Evolutionary conservation across 1,139 yeast species (phyloP).

Genomic region (Waltiozyma sp.): DNA sequence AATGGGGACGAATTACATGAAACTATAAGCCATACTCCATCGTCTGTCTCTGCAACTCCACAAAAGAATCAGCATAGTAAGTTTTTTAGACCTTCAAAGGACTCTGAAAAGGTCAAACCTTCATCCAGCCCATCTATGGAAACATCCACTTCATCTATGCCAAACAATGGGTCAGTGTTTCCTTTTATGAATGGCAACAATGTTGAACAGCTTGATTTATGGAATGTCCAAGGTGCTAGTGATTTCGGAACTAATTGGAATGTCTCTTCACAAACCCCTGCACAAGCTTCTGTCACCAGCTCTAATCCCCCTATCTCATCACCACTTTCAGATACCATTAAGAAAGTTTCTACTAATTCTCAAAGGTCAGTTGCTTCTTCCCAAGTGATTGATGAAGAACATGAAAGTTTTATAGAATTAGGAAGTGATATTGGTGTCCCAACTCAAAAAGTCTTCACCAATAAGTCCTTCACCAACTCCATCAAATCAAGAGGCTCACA

Average conservation of each 20-base stretch:
- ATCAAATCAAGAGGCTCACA: not conserved
- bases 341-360: not conserved
- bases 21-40: not conserved
- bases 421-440: not conserved
- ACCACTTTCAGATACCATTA: not conserved
- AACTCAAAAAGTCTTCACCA: not conserved
- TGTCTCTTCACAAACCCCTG: not conserved
- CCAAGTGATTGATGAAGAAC: not conserved
- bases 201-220: not conserved
- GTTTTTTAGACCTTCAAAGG: slow-evolving; percentile 4
- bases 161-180: not conserved
- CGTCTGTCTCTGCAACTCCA: not conserved
- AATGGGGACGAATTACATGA: slow-evolving; percentile 1
- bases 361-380: not conserved
- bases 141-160: not conserved
- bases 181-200: not conserved
- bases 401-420: not conserved
- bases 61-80: slow-evolving; percentile 8
- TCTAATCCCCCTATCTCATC: not conserved
- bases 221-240: not conserved
- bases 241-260: not conserved
- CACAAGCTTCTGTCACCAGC: not conserved
- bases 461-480: not conserved
- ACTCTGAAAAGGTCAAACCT: not conserved
- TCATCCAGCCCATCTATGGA: not conserved